Evolutionary conservation across 2,329 filamentous ascomycete species (phyloP).

Genomic region (Bipolaris victoriae): DNA sequence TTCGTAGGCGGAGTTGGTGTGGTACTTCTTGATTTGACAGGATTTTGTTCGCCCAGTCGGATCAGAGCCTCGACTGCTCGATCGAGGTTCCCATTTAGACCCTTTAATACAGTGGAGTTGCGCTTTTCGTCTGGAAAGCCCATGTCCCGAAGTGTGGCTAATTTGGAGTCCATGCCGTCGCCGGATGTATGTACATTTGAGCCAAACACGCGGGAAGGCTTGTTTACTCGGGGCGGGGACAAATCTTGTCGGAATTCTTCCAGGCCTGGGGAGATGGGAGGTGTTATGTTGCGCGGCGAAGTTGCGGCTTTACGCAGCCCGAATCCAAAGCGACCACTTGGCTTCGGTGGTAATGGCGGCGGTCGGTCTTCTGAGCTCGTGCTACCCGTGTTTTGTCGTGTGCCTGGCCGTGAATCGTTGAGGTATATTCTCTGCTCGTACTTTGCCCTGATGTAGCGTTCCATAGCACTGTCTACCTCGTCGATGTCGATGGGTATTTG

Average conservation of each 20-base stretch:
- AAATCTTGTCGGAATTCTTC: conserved; percentile 41
- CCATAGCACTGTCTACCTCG: conserved; percentile 92
- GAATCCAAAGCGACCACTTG: conserved; percentile 66
- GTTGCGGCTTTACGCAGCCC: conserved; percentile 73
- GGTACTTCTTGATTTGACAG: conserved; percentile 52
- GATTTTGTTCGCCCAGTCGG: conserved; percentile 71
- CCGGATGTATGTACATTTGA: conserved; percentile 63
- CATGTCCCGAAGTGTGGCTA: conserved; percentile 83
- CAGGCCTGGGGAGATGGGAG: conserved; percentile 42
- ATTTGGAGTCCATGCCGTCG: conserved; percentile 74
- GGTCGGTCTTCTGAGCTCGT: conserved; percentile 62
- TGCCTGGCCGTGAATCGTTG: conserved; percentile 47
- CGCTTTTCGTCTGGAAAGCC: conserved; percentile 84
- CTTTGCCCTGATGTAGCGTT: conserved; percentile 92
- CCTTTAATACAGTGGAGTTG: conserved; percentile 81
- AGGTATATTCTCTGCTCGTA: conserved; percentile 72
- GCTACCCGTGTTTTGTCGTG: conserved; percentile 63
- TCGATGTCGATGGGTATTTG: conserved; percentile 88
- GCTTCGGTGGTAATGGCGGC: conserved; percentile 66
- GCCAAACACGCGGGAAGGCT: conserved; percentile 71
- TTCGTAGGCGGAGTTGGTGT: conserved; percentile 56
- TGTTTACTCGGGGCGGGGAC: conserved; percentile 60
- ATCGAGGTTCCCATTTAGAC: conserved; percentile 83
- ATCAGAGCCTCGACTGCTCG: conserved; percentile 84
- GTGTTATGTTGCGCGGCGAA: conserved; percentile 66